Conservation (phyloP, 768 basidiomycete genomes). For the Boletus vermiculosoides region DNA sequence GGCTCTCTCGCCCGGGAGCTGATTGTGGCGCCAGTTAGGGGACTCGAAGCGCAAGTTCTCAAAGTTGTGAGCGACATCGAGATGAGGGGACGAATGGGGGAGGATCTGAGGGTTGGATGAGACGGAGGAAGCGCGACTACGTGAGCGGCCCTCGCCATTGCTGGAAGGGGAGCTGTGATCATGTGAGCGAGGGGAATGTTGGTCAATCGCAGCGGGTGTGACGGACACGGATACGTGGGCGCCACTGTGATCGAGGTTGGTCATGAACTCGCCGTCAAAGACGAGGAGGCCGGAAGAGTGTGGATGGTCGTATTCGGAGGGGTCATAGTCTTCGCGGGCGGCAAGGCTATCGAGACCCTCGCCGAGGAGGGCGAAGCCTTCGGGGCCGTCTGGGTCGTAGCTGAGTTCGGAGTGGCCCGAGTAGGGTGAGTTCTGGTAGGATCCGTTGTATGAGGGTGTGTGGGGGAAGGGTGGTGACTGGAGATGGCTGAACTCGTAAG, state of each 20-base stretch:
- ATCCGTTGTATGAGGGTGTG: slow-evolving; percentile 60
- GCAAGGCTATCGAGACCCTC: slow-evolving; percentile 41
- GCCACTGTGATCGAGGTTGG: slow-evolving; percentile 28
- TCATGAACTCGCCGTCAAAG: slow-evolving; percentile 53
- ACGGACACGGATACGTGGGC: slow-evolving; percentile 40
- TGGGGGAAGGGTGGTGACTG: slow-evolving; percentile 44
- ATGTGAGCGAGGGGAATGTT: slow-evolving; percentile 44
- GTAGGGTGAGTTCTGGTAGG: slow-evolving; percentile 70
- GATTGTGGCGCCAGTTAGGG: slow-evolving; percentile 53
- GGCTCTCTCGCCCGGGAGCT: slow-evolving; percentile 44
- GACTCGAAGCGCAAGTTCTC: slow-evolving; percentile 65
- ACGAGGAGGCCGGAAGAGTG: slow-evolving; percentile 51
- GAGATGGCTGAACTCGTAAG: slow-evolving; percentile 38
- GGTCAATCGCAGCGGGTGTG: slow-evolving; percentile 36
- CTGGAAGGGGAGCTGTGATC: slow-evolving; percentile 67
- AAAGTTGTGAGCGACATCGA: slow-evolving; percentile 56
- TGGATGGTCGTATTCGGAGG: slow-evolving; percentile 68
- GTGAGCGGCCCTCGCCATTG: slow-evolving; percentile 50
- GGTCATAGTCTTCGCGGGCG: slow-evolving; percentile 60
- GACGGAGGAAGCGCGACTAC: slow-evolving; percentile 65
- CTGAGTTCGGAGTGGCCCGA: slow-evolving; percentile 67
- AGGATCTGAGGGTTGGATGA: slow-evolving; percentile 52
- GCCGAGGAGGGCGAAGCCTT: slow-evolving; percentile 49
- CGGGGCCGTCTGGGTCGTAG: slow-evolving; percentile 47
- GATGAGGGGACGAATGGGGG: slow-evolving; percentile 50